These are phyloP conservation scores for Penicillium sp. DNA, from an alignment of 2,329 filamentous ascomycete genomes.

Conservation along the genomic window DNA sequence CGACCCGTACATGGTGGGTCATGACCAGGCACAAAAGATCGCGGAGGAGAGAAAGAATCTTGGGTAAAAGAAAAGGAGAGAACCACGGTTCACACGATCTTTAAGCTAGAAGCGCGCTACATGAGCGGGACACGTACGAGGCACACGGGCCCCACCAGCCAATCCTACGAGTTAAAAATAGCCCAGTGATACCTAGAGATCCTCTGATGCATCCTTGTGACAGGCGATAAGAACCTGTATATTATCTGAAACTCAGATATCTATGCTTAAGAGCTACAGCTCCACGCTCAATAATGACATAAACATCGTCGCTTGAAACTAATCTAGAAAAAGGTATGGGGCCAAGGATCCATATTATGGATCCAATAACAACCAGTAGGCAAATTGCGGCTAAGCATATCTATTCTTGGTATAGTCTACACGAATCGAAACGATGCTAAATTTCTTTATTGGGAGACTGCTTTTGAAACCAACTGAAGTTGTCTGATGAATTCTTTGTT, in stretches of 20 bases:
- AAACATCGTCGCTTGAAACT: too few species aligned
- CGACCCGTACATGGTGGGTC: constrained; percentile 35
- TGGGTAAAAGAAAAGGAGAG: not conserved
- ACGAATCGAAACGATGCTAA: not conserved
- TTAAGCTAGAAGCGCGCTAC: not conserved
- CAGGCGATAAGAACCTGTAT: not conserved
- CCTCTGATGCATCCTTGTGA: not conserved
- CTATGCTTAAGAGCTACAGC: too few species aligned
- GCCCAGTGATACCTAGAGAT: not conserved
- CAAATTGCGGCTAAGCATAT: too few species aligned
- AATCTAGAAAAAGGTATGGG: too few species aligned
- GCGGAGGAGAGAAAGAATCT: not conserved
- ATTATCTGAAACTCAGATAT: too few species aligned
- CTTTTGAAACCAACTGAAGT: not conserved
- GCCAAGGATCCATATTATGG: too few species aligned
- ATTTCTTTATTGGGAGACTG: not conserved
- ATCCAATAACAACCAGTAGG: too few species aligned
- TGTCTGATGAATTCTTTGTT: not conserved
- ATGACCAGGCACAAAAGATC: not conserved
- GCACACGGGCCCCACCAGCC: not conserved
- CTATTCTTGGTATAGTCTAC: not conserved
- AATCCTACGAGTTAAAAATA: not conserved
- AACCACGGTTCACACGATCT: not conserved
- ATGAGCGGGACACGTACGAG: not conserved
- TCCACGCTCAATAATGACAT: too few species aligned